Evolutionary conservation across 441 rosid species (phyloP).

Genomic region (Geranium incanum): DNA sequence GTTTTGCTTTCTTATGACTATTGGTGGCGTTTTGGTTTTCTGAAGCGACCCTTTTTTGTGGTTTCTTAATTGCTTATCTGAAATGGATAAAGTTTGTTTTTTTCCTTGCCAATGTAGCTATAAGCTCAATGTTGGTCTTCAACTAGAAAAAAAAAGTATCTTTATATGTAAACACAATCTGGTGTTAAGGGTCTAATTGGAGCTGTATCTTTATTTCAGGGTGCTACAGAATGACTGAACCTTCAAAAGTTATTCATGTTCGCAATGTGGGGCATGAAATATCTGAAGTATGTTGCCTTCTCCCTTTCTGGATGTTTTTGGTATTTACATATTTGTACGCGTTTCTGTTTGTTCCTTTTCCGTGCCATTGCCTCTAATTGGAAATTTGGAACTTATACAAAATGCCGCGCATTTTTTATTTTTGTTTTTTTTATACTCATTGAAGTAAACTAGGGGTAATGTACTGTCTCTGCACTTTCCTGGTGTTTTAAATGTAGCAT

Average conservation of each 20-base stretch:
- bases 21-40: not conserved
- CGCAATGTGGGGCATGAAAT: conserved; percentile 99
- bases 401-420: not conserved
- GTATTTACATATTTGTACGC: not conserved
- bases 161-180: not conserved
- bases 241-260: conserved; percentile 93
- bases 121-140: not conserved
- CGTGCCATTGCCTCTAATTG: not conserved
- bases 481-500: not conserved
- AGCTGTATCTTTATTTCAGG: conserved; percentile 26
- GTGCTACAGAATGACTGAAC: conserved; percentile 58
- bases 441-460: not conserved
- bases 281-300: conserved; percentile 56
- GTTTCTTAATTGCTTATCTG: not conserved
- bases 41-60: not conserved
- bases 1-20: not conserved
- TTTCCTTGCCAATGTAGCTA: not conserved
- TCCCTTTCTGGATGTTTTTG: conserved; percentile 11
- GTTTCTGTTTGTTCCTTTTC: not conserved
- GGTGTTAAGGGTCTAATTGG: conserved; percentile 2
- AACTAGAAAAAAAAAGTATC: not conserved
- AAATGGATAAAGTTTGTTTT: not conserved
- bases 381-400: not conserved
- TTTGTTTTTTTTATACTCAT: not conserved
- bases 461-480: not conserved